Conservation (phyloP, 306 rosid genomes). For the Pyrus communis region DNA sequence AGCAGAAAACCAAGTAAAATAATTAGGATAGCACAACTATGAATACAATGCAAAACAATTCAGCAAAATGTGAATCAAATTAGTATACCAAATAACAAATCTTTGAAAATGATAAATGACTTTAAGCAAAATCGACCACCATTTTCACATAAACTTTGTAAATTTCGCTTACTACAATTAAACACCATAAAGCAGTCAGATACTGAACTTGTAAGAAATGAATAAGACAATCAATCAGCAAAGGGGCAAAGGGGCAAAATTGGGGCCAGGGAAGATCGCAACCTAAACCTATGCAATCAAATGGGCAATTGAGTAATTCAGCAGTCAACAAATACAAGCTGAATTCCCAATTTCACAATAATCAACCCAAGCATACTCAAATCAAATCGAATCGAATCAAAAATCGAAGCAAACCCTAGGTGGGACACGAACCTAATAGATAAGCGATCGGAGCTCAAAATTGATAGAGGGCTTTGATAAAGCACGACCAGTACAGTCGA, state of each 20-base stretch:
- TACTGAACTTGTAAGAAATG: background rate
- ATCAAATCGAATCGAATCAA: background rate
- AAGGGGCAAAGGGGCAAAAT: background rate
- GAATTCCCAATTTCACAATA: background rate
- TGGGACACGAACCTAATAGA: slow-evolving; percentile 7
- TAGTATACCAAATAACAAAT: background rate
- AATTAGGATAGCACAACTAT: background rate
- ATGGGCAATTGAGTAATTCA: slow-evolving; percentile 10
- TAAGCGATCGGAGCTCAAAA: slow-evolving; percentile 15
- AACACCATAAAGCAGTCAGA: background rate
- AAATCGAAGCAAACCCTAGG: slow-evolving; percentile 21
- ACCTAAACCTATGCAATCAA: background rate
- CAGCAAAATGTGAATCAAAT: background rate
- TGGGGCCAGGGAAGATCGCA: slow-evolving; percentile 2
- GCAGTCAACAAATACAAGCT: background rate
- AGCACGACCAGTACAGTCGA: background rate
- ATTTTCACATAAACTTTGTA: background rate
- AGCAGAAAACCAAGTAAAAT: background rate
- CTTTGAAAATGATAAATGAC: background rate
- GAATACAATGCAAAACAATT: background rate
- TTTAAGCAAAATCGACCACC: background rate
- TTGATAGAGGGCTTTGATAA: slow-evolving; percentile 18
- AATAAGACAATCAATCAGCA: background rate
- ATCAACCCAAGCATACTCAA: slow-evolving; percentile 4
- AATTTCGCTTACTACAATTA: background rate